Evolutionary conservation across 371 early-diverging fungal species (phyloP).

Genomic region (Cokeromyces recurvatus): DNA sequence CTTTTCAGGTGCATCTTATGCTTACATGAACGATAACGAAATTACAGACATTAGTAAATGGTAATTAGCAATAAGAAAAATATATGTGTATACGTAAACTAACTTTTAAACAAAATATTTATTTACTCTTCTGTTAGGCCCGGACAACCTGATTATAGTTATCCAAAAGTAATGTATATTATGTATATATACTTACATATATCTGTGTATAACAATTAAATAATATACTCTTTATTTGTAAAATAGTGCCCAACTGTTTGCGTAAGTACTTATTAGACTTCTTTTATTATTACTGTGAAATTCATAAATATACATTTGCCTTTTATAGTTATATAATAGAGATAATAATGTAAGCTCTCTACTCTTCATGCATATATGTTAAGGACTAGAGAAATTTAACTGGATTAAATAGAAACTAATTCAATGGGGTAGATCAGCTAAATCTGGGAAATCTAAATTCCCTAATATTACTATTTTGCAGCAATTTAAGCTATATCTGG

Average conservation of each 20-base stretch:
- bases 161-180: slow-evolving; percentile 49
- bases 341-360: slow-evolving; percentile 23
- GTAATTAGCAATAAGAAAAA: too few species aligned
- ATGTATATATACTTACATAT: background rate
- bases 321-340: slow-evolving; percentile 22
- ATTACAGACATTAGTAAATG: slow-evolving; percentile 31
- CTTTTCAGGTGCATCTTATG: slow-evolving; percentile 55
- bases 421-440: slow-evolving; percentile 42
- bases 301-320: background rate
- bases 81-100: background rate
- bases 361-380: too few species aligned
- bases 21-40: slow-evolving; percentile 34
- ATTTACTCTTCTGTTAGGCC: slow-evolving; percentile 23
- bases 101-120: too few species aligned
- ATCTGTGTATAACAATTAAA: background rate
- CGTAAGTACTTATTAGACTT: slow-evolving; percentile 33
- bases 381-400: too few species aligned
- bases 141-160: slow-evolving; percentile 31
- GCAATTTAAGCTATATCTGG: slow-evolving; percentile 53
- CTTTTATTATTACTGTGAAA: background rate
- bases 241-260: slow-evolving; percentile 37
- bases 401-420: slow-evolving; percentile 21
- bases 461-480: slow-evolving; percentile 27
- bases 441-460: slow-evolving; percentile 19
- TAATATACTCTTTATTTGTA: background rate